phyloP scores from a whole-genome alignment of 139 green algal species.

The Tetradesmus lagerheimii region DNA sequence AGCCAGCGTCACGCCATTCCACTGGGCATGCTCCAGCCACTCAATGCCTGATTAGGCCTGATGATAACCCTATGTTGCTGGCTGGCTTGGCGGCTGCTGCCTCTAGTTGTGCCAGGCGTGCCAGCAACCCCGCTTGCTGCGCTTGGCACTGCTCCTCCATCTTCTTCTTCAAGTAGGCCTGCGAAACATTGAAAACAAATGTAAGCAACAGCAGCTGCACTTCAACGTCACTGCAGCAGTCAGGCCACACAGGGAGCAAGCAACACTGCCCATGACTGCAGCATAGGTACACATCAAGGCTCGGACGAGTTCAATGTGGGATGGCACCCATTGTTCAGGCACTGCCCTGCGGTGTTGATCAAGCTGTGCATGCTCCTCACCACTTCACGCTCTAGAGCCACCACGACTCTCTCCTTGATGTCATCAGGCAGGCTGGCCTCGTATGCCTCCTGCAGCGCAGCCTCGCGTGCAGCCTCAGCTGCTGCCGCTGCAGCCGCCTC shows the following conservation, averaged over 20 bases:
- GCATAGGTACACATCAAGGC: neutral
- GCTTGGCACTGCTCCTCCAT: constrained; percentile 67
- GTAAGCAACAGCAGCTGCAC: no score
- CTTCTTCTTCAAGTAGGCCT: constrained; percentile 53
- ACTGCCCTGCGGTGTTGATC: neutral
- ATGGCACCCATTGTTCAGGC: no score
- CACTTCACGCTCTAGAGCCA: constrained; percentile 61
- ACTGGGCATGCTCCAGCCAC: no score
- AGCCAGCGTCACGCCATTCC: no score
- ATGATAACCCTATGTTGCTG: neutral
- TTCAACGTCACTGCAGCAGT: no score
- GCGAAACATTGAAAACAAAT: neutral
- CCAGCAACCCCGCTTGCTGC: constrained; percentile 59
- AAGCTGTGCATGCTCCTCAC: constrained; percentile 14
- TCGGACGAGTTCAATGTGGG: no score
- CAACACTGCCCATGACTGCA: neutral
- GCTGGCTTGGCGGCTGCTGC: constrained; percentile 14
- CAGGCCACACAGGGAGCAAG: no score
- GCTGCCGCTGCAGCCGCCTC: constrained; percentile 47
- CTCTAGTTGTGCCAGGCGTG: constrained; percentile 62
- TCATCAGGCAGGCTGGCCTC: constrained; percentile 73
- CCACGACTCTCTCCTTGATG: constrained; percentile 61
- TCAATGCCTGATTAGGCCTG: no score
- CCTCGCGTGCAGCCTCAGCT: constrained; percentile 54
- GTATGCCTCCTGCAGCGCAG: constrained; percentile 64